Evolutionary conservation across 106 monocot species (phyloP).

Genomic region (Dendrobium chrysotoxum): DNA sequence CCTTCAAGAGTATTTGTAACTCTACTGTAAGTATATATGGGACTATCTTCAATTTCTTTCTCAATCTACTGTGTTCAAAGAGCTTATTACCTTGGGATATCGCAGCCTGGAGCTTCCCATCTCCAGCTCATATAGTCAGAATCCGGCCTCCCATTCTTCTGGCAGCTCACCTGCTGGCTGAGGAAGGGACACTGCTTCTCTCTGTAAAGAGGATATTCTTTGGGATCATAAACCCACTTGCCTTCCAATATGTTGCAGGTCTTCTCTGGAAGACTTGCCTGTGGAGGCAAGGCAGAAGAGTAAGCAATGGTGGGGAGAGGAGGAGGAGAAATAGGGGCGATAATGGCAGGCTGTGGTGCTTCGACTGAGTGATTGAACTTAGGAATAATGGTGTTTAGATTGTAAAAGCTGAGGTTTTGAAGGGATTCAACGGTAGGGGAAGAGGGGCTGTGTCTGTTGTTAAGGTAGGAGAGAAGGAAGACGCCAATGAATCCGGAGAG

Average conservation of each 20-base stretch:
- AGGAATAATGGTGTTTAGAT: background rate
- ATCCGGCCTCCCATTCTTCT: constrained; percentile 36
- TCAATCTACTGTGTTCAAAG: background rate
- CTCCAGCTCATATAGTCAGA: constrained; percentile 36
- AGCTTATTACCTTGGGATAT: constrained; percentile 25
- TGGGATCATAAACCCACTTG: constrained; percentile 34
- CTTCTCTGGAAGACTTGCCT: background rate
- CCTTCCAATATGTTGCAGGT: constrained; percentile 19
- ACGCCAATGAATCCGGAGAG: background rate
- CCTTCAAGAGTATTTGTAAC: constrained; percentile 10
- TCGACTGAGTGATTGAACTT: background rate
- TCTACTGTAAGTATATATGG: no score
- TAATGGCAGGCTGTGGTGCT: background rate
- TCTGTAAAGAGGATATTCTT: constrained; percentile 21
- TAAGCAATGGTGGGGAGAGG: no score
- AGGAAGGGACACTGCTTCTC: constrained; percentile 28
- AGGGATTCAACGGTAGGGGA: background rate
- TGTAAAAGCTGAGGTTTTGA: background rate
- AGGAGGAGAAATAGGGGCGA: background rate
- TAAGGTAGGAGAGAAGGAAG: background rate
- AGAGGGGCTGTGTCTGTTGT: background rate
- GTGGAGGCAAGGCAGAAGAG: background rate
- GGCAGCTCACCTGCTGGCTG: constrained; percentile 30
- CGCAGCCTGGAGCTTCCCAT: constrained; percentile 33
- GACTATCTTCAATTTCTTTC: background rate